Evolutionary conservation across 2,329 filamentous ascomycete genomes (phyloP).

Genomic region (Graphiopsis chlorocephala): DNA sequence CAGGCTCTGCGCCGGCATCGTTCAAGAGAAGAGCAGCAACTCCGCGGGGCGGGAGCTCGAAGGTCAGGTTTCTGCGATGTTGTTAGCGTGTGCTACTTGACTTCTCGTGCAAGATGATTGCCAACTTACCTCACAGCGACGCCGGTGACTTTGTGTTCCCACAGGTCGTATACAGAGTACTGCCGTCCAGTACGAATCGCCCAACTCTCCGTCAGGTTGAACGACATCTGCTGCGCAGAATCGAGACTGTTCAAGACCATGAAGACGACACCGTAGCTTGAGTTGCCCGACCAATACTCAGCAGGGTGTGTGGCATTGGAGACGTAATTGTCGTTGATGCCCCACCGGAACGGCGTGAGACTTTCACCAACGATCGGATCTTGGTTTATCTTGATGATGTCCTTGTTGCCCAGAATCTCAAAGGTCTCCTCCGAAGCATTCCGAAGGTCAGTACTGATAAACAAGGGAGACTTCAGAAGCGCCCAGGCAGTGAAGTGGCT

Average conservation of each 20-base stretch:
- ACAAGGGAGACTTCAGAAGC: conserved; percentile 24
- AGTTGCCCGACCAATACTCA: conserved; percentile 30
- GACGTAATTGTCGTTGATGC: conserved; percentile 22
- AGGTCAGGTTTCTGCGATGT: conserved; percentile 21
- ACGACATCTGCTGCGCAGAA: conserved; percentile 20
- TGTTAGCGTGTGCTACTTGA: not conserved
- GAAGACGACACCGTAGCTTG: conserved; percentile 27
- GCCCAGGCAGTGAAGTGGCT: conserved; percentile 26
- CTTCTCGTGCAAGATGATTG: not conserved
- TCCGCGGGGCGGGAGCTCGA: conserved; percentile 24
- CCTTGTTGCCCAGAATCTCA: conserved; percentile 25
- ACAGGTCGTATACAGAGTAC: conserved; percentile 29
- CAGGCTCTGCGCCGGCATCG: conserved; percentile 20
- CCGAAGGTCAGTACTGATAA: conserved; percentile 25
- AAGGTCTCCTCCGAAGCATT: conserved; percentile 24
- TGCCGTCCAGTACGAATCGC: conserved; percentile 25
- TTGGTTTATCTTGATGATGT: conserved; percentile 30
- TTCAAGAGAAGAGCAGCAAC: conserved; percentile 27
- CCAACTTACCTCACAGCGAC: conserved; percentile 19
- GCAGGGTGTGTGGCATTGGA: conserved; percentile 25
- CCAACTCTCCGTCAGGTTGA: conserved; percentile 29
- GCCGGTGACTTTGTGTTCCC: conserved; percentile 24
- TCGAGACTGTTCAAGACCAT: conserved; percentile 29
- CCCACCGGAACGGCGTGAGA: conserved; percentile 26
- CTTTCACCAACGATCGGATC: conserved; percentile 25